Conservation (phyloP, 83 land plant genomes). For the Isoetes engelmannii region DNA sequence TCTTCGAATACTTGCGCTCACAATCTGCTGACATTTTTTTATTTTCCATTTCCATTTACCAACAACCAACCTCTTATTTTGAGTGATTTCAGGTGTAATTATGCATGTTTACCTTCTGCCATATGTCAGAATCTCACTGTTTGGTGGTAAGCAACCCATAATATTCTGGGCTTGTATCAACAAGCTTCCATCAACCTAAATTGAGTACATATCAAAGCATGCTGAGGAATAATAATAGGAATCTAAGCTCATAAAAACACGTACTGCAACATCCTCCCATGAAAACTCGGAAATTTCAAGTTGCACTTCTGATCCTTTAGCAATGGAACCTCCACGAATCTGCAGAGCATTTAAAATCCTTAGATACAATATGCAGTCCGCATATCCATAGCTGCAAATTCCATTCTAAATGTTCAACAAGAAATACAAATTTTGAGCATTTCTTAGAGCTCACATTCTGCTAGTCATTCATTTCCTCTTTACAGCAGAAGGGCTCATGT, state of each 20-base stretch:
- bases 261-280: conserved; percentile 83
- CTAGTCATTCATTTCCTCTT: background rate
- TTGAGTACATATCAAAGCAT: background rate
- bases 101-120: conserved; percentile 49
- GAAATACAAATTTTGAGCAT: background rate
- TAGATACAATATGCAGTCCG: background rate
- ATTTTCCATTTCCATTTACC: too few relatives aligned
- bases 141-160: conserved; percentile 43
- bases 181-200: conserved; percentile 82
- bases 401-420: background rate
- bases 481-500: background rate
- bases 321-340: conserved; percentile 81
- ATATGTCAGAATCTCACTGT: conserved; percentile 48
- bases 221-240: background rate
- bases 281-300: conserved; percentile 82
- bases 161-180: conserved; percentile 61
- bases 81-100: too few relatives aligned
- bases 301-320: conserved; percentile 81
- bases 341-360: conserved; percentile 19
- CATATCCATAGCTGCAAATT: background rate
- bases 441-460: background rate
- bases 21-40: too few relatives aligned
- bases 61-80: too few relatives aligned
- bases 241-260: background rate
- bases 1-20: too few relatives aligned